A percentile compares a stretch with the other conserved stretches of the same genome.
Evolutionary conservation across 306 rosid species (phyloP).

Genomic region (Acacia acuminata): DNA sequence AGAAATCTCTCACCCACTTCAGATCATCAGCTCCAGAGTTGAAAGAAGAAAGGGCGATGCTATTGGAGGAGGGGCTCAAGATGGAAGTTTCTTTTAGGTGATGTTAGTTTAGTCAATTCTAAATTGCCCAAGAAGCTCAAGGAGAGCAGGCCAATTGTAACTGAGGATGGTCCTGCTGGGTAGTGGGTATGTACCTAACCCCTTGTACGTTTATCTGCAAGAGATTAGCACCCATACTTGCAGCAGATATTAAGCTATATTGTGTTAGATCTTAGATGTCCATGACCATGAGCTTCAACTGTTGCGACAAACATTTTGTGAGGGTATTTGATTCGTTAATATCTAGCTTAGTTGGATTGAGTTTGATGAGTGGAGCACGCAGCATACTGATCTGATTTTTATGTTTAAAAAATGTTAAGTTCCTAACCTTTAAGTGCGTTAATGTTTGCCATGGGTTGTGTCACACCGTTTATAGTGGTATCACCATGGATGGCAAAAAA

Average conservation of each 20-base stretch:
- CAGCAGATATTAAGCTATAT: no score
- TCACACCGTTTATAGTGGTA: no score
- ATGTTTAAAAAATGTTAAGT: no score
- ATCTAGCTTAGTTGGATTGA: not conserved
- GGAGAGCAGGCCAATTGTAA: constrained; percentile 66
- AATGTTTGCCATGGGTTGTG: no score
- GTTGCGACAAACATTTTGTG: not conserved
- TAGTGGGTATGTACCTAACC: constrained; percentile 59
- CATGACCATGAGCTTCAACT: not conserved
- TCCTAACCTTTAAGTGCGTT: no score
- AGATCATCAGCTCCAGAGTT: constrained; percentile 85
- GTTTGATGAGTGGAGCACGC: no score
- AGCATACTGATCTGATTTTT: no score
- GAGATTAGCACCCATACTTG: not conserved
- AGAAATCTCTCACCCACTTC: constrained; percentile 71
- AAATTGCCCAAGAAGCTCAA: constrained; percentile 93
- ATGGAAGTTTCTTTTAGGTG: constrained; percentile 74
- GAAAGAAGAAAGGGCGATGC: constrained; percentile 93
- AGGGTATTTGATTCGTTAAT: not conserved
- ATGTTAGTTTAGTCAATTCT: constrained; percentile 73
- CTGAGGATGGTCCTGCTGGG: constrained; percentile 86
- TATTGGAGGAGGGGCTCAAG: constrained; percentile 88
- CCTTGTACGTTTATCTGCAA: not conserved
- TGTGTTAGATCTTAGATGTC: no score
- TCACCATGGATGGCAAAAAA: not conserved